A percentile compares a stretch with the other conserved stretches of the same genome.
Evolutionary conservation across 2,329 filamentous ascomycete genomes (phyloP).

Genomic region (Cyanodermella asteris): DNA sequence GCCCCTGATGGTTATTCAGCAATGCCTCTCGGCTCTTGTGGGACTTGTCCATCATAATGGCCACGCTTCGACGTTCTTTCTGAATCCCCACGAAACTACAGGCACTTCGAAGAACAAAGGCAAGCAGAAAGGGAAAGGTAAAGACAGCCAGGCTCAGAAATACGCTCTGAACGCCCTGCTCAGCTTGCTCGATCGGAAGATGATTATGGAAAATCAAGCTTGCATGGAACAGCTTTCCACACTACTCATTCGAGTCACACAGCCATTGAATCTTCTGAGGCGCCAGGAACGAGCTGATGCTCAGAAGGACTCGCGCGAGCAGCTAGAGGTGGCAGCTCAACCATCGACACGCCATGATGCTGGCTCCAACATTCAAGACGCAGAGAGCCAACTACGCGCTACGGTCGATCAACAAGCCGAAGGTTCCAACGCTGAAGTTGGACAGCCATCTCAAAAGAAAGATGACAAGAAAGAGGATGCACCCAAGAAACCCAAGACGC

Average conservation of each 20-base stretch:
- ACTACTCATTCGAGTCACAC: slow-evolving; percentile 69
- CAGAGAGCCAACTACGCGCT: slow-evolving; percentile 9
- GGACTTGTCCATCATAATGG: slow-evolving; percentile 68
- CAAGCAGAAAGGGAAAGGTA: slow-evolving; percentile 69
- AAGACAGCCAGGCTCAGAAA: slow-evolving; percentile 63
- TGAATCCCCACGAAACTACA: slow-evolving; percentile 76
- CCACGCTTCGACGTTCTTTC: slow-evolving; percentile 75
- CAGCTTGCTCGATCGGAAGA: slow-evolving; percentile 68
- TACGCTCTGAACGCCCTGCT: slow-evolving; percentile 85
- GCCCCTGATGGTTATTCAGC: slow-evolving; percentile 83
- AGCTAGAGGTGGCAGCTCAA: slow-evolving; percentile 12
- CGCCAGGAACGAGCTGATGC: slow-evolving; percentile 48
- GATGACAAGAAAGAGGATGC: slow-evolving; percentile 23
- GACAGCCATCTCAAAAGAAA: slow-evolving; percentile 9
- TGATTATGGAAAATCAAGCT: slow-evolving; percentile 90
- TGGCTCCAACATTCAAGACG: slow-evolving; percentile 7
- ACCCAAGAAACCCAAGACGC: slow-evolving; percentile 35
- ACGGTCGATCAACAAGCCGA: slow-evolving; percentile 5
- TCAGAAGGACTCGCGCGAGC: slow-evolving; percentile 8
- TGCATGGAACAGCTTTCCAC: slow-evolving; percentile 89
- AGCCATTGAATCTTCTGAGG: slow-evolving; percentile 60
- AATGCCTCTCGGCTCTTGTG: slow-evolving; percentile 69
- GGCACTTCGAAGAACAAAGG: slow-evolving; percentile 54
- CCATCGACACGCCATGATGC: slow-evolving; percentile 11
- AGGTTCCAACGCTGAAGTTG: slow-evolving; percentile 1